phyloP scores from a whole-genome alignment of 495 filamentous ascomycete genomes.

The Daldinia vernicosa region DNA sequence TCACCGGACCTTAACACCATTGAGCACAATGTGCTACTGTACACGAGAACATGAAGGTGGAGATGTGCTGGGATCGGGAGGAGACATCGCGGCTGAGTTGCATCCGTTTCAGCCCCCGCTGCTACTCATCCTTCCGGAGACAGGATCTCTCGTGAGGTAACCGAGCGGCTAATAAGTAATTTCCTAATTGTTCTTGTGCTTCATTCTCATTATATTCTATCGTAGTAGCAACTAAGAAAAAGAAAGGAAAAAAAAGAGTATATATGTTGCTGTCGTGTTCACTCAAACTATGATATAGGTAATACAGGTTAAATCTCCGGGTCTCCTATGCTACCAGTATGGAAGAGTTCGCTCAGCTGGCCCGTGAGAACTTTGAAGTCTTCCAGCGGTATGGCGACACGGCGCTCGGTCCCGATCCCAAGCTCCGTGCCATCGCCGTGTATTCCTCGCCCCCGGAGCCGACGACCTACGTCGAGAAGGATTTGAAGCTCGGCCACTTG shows the following conservation, averaged over 20 bases:
- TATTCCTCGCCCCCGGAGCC: constrained; percentile 13
- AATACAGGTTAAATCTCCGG: constrained; percentile 18
- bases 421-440: constrained; percentile 25
- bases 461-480: constrained; percentile 25
- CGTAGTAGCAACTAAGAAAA: not conserved
- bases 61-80: not conserved
- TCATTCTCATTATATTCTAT: not conserved
- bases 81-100: not conserved
- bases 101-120: constrained; percentile 3
- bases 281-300: constrained; percentile 5
- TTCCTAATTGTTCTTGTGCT: not conserved
- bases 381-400: constrained; percentile 34
- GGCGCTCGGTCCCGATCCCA: constrained; percentile 26
- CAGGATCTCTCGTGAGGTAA: not conserved
- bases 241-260: too few species aligned
- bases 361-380: constrained; percentile 40
- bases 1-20: not conserved
- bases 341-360: constrained; percentile 39
- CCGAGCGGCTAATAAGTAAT: not conserved
- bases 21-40: not conserved
- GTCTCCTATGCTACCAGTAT: constrained; percentile 20
- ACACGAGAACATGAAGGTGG: not conserved
- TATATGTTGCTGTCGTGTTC: not conserved
- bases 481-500: constrained; percentile 17
- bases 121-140: not conserved